A percentile compares a stretch with the other conserved stretches of the same genome.
Conservation (phyloP, 2,329 filamentous ascomycete genomes). For the Exophiala bonariae region DNA sequence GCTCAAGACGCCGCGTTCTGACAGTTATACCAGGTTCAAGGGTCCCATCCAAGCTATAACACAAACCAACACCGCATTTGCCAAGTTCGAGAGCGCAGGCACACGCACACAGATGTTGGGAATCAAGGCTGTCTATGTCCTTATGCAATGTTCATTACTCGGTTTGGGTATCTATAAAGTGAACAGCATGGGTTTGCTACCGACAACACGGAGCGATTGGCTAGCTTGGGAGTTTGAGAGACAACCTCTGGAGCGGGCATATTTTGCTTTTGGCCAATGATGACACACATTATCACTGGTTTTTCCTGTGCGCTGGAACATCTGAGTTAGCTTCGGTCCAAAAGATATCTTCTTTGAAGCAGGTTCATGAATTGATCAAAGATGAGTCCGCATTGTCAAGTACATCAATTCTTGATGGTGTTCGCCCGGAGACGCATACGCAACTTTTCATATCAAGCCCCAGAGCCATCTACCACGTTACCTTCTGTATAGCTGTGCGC, state of each 20-base stretch:
- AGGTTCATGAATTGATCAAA: too few relatives aligned
- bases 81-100: conserved; percentile 80
- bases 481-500: too few relatives aligned
- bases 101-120: conserved; percentile 72
- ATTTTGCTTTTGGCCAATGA: conserved; percentile 48
- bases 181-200: conserved; percentile 91
- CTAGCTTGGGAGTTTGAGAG: conserved; percentile 87
- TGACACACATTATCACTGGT: background rate
- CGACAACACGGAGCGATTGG: conserved; percentile 96
- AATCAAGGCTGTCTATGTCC: conserved; percentile 84
- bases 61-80: conserved; percentile 82
- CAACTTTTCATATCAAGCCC: too few relatives aligned
- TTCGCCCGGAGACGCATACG: too few relatives aligned
- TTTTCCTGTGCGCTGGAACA: too few relatives aligned
- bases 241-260: conserved; percentile 65
- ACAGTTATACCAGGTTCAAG: conserved; percentile 64
- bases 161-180: conserved; percentile 93
- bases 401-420: too few relatives aligned
- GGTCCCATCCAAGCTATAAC: conserved; percentile 84
- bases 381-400: too few relatives aligned
- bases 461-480: too few relatives aligned
- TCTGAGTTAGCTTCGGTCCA: too few relatives aligned
- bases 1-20: background rate
- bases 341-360: too few relatives aligned
- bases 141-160: conserved; percentile 81